Conservation (phyloP, 495 filamentous ascomycete genomes). For the Penicillium samsonianum region DNA sequence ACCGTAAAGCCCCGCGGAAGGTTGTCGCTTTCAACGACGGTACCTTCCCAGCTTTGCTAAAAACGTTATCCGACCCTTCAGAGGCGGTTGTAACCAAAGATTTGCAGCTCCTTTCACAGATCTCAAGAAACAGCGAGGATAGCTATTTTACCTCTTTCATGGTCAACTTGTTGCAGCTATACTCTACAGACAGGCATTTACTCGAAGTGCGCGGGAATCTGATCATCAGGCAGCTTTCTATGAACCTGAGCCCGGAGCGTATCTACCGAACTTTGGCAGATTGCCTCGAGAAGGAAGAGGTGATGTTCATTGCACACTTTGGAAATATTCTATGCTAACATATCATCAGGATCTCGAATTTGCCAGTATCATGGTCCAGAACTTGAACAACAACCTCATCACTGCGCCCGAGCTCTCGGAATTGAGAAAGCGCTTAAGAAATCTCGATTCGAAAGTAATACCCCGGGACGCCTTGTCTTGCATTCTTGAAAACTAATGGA, state of each 20-base stretch:
- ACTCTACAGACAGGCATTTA: conserved; percentile 87
- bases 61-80: conserved; percentile 93
- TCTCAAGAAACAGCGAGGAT: conserved; percentile 94
- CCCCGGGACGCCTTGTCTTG: not conserved
- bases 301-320: conserved; percentile 13
- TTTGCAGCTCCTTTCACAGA: conserved; percentile 90
- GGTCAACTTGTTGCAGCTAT: conserved; percentile 93
- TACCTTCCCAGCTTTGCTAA: conserved; percentile 92
- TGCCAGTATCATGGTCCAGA: conserved; percentile 99
- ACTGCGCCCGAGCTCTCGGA: conserved; percentile 94
- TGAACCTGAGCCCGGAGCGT: conserved; percentile 87
- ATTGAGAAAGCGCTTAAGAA: conserved; percentile 83
- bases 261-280: conserved; percentile 97
- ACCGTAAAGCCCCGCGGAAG: conserved; percentile 90
- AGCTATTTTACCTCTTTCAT: conserved; percentile 98
- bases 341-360: conserved; percentile 80
- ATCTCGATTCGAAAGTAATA: conserved; percentile 78
- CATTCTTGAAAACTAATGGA: conserved; percentile 15
- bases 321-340: conserved; percentile 13
- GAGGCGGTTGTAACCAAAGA: conserved; percentile 97
- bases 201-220: conserved; percentile 92
- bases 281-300: conserved; percentile 95
- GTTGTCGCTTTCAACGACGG: conserved; percentile 95
- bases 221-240: conserved; percentile 93
- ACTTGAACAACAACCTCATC: conserved; percentile 98